Evolutionary conservation across 441 rosid genomes (phyloP).

Genomic region (Gossypium davidsonii): DNA sequence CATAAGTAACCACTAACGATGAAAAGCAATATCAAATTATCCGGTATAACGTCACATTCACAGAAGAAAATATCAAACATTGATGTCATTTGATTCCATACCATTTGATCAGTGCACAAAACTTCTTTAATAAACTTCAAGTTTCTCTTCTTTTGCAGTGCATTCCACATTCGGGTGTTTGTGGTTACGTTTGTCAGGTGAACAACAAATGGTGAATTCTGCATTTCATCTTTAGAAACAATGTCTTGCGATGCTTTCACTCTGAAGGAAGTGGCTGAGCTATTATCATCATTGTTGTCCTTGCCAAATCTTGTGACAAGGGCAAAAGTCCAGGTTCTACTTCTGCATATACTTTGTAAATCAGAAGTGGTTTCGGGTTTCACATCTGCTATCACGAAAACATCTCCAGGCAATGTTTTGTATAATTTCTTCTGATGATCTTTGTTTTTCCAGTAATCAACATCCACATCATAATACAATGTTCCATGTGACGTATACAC

Average conservation of each 20-base stretch:
- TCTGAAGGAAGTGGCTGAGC: conserved; percentile 20
- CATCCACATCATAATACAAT: conserved; percentile 21
- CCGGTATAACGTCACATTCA: too few relatives aligned
- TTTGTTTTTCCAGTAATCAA: conserved; percentile 42
- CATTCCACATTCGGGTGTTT: conserved; percentile 46
- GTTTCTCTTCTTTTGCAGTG: conserved; percentile 30
- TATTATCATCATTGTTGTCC: conserved; percentile 13
- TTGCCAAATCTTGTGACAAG: conserved; percentile 7
- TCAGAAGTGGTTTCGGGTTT: conserved; percentile 35
- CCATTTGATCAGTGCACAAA: conserved; percentile 30
- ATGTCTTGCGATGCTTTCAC: conserved; percentile 18
- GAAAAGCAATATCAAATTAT: too few relatives aligned
- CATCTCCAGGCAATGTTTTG: conserved; percentile 42
- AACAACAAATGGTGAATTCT: conserved; percentile 28
- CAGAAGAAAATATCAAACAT: too few relatives aligned
- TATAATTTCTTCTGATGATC: conserved; percentile 32
- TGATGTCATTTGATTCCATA: conserved; percentile 13
- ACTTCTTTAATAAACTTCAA: conserved; percentile 27
- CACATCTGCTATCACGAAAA: conserved; percentile 34
- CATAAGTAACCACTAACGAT: too few relatives aligned
- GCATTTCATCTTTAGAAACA: conserved; percentile 1
- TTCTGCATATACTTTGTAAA: conserved; percentile 28
- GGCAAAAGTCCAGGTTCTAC: conserved; percentile 19
- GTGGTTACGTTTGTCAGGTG: conserved; percentile 37
- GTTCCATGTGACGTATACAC: conserved; percentile 7